Conservation (phyloP, 1,284 basidiomycete species). For the Ceratobasidium sp. region DNA sequence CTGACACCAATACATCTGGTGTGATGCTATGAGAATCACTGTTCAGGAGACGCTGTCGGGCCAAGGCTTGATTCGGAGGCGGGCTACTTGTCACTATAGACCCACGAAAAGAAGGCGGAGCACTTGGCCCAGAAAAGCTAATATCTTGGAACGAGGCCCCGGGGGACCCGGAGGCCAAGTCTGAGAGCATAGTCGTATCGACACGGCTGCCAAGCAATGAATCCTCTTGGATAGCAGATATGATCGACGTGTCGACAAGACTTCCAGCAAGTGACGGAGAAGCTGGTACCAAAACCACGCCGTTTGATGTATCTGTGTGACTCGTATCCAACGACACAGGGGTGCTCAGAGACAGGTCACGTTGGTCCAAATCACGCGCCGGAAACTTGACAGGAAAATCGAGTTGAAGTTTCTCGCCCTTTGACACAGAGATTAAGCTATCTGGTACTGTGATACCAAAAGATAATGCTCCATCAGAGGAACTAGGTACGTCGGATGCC, state of each 20-base stretch:
- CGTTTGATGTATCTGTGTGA: not conserved
- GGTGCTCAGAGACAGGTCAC: not conserved
- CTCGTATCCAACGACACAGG: not conserved
- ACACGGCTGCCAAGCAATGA: not conserved
- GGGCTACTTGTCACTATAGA: not conserved
- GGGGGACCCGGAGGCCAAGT: not conserved
- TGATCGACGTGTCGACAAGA: not conserved
- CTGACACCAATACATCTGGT: not conserved
- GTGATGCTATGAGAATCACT: not conserved
- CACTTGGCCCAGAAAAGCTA: not conserved
- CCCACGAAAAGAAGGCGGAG: not conserved
- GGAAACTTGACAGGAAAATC: slow-evolving; percentile 3
- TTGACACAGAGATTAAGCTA: not conserved
- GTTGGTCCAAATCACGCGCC: too few species aligned
- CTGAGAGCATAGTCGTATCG: not conserved
- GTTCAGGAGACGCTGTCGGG: not conserved
- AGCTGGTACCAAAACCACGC: slow-evolving; percentile 22
- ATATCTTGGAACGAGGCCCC: not conserved
- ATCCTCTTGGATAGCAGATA: not conserved
- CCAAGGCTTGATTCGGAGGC: not conserved
- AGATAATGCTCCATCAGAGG: not conserved
- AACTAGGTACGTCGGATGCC: not conserved
- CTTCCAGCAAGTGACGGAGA: slow-evolving; percentile 3
- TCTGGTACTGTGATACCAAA: not conserved
- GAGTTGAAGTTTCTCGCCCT: not conserved